A percentile compares a stretch with the other conserved stretches of the same genome.
Evolutionary conservation across 2,329 filamentous ascomycete species (phyloP).

Genomic region (Diatrype stigma): DNA sequence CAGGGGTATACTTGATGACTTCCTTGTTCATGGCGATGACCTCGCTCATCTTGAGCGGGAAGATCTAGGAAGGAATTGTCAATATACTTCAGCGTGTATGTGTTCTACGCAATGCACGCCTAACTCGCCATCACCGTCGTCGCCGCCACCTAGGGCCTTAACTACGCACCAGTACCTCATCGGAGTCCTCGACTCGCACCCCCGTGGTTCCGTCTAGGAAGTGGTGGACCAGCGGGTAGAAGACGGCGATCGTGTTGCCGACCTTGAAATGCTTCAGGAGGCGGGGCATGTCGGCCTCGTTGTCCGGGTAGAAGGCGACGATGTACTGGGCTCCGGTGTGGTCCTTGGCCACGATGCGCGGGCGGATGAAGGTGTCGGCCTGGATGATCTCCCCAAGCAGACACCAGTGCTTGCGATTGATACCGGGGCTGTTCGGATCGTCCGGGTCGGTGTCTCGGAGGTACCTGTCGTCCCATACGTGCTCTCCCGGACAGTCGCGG

Average conservation of each 20-base stretch:
- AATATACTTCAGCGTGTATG: neutral
- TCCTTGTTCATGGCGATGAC: slow-evolving; percentile 15
- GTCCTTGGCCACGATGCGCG: slow-evolving; percentile 14
- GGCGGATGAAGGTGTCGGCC: slow-evolving; percentile 21
- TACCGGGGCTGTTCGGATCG: neutral
- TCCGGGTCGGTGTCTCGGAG: neutral
- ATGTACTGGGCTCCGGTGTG: slow-evolving; percentile 4
- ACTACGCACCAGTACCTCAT: slow-evolving; percentile 7
- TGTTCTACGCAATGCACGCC: neutral
- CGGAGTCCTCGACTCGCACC: slow-evolving; percentile 8
- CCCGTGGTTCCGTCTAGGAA: slow-evolving; percentile 11
- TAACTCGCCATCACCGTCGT: neutral
- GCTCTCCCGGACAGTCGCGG: slow-evolving; percentile 3
- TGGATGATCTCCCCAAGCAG: slow-evolving; percentile 24
- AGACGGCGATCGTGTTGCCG: slow-evolving; percentile 20
- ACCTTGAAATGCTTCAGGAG: slow-evolving; percentile 12
- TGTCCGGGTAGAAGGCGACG: slow-evolving; percentile 16
- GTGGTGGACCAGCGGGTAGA: slow-evolving; percentile 9
- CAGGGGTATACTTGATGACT: slow-evolving; percentile 8
- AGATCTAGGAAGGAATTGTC: slow-evolving; percentile 8
- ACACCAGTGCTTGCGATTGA: slow-evolving; percentile 11
- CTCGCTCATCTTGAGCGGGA: slow-evolving; percentile 11
- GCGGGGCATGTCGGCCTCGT: slow-evolving; percentile 11
- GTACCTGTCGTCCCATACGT: slow-evolving; percentile 5
- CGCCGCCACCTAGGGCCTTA: neutral